Evolutionary conservation across 2,329 filamentous ascomycete species (phyloP).

Genomic region (Hypocrella siamensis): DNA sequence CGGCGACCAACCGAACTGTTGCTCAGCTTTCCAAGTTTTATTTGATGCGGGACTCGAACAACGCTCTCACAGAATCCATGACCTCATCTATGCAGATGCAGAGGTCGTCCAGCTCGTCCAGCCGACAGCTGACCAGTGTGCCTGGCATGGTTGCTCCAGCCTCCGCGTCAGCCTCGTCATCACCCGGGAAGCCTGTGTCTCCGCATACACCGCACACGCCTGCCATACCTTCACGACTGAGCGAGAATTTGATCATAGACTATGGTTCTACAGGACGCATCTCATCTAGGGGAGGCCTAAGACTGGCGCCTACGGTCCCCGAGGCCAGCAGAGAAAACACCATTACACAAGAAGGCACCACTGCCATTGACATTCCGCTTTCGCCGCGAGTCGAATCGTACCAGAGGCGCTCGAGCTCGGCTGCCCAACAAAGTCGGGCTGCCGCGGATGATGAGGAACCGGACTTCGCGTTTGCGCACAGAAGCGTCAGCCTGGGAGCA

Average conservation of each 20-base stretch:
- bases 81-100: slow-evolving; percentile 78
- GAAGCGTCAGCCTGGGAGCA: slow-evolving; percentile 52
- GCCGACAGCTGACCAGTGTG: slow-evolving; percentile 41
- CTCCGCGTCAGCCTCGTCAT: slow-evolving; percentile 72
- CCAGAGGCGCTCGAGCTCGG: slow-evolving; percentile 52
- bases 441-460: slow-evolving; percentile 41
- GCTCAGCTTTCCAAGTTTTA: slow-evolving; percentile 77
- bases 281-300: slow-evolving; percentile 13
- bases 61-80: slow-evolving; percentile 81
- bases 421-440: slow-evolving; percentile 44
- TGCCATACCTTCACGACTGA: slow-evolving; percentile 83
- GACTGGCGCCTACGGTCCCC: slow-evolving; percentile 11
- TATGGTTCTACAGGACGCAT: slow-evolving; percentile 15
- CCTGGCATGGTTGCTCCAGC: slow-evolving; percentile 55
- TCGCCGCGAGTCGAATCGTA: slow-evolving; percentile 46
- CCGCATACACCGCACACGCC: slow-evolving; percentile 87
- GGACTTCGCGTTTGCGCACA: slow-evolving; percentile 45
- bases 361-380: slow-evolving; percentile 57
- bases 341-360: slow-evolving; percentile 36
- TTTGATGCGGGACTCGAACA: slow-evolving; percentile 77
- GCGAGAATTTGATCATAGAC: slow-evolving; percentile 62
- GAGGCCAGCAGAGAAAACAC: slow-evolving; percentile 20
- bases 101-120: slow-evolving; percentile 62
- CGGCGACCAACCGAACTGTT: slow-evolving; percentile 57
- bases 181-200: slow-evolving; percentile 77